Percentiles rank a stretch among this genome's conserved stretches.
phyloP scores from a whole-genome alignment of 2,329 filamentous ascomycete genomes.

The Colletotrichum eleusines region DNA sequence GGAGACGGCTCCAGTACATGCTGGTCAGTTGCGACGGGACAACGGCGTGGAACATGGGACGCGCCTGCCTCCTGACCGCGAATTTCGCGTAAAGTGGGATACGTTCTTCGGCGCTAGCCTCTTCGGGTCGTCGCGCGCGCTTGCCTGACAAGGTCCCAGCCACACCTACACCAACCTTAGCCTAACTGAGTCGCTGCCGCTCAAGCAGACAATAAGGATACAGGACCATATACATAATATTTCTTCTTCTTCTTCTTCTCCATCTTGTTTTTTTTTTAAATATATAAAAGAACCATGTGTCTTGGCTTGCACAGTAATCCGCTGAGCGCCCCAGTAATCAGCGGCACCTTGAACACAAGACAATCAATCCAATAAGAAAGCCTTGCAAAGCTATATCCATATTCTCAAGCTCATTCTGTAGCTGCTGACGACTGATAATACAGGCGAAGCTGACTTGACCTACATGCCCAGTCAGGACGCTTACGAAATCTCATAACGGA shows the following conservation, averaged over 20 bases:
- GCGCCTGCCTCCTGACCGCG: slow-evolving; percentile 41
- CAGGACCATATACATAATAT: no score
- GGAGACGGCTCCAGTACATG: slow-evolving; percentile 19
- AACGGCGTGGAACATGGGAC: slow-evolving; percentile 38
- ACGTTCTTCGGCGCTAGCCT: slow-evolving; percentile 9
- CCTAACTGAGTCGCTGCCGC: not conserved
- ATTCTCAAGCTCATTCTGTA: not conserved
- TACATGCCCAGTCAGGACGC: not conserved
- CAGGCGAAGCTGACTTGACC: not conserved
- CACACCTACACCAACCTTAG: slow-evolving; percentile 15
- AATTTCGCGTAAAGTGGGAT: slow-evolving; percentile 44
- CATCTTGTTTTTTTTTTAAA: not conserved
- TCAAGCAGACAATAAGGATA: no score
- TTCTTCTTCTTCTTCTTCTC: not conserved
- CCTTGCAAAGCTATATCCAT: not conserved
- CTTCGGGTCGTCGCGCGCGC: slow-evolving; percentile 8
- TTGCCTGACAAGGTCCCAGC: slow-evolving; percentile 7
- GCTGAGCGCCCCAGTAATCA: not conserved
- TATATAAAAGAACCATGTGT: no score
- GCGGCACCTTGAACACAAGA: no score
- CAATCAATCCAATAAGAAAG: not conserved
- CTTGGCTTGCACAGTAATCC: not conserved
- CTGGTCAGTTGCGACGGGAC: slow-evolving; percentile 39
- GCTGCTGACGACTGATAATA: no score
- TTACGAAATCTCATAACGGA: not conserved